Conservation (phyloP, 495 filamentous ascomycete species). For the Evernia prunastri region DNA sequence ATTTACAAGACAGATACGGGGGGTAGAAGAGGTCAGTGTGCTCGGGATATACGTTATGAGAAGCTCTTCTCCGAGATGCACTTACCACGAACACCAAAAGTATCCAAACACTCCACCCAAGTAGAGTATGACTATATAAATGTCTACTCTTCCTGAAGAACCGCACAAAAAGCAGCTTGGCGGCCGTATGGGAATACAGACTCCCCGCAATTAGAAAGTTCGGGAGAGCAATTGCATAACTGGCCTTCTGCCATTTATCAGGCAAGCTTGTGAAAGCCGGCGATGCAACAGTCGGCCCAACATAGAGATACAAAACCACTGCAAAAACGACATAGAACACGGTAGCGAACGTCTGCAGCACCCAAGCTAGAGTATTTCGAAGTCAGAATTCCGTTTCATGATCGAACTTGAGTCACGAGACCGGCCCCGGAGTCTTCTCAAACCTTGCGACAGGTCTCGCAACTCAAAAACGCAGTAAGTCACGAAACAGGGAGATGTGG, state of each 20-base stretch:
- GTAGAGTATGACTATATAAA: constrained; percentile 43
- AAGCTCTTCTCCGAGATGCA: too few species aligned
- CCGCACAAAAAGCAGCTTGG: constrained; percentile 46
- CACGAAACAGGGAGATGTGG: too few species aligned
- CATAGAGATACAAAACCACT: constrained; percentile 45
- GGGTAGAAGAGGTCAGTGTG: too few species aligned
- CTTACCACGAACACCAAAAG: constrained; percentile 37
- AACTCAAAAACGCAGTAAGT: too few species aligned
- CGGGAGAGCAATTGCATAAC: constrained; percentile 33
- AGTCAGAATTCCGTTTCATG: too few species aligned
- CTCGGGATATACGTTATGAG: too few species aligned
- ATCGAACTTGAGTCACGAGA: too few species aligned
- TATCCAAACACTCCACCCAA: constrained; percentile 46
- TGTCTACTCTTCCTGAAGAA: constrained; percentile 42
- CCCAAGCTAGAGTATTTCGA: too few species aligned
- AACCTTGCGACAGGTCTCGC: too few species aligned
- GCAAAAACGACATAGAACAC: constrained; percentile 51
- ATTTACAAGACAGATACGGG: too few species aligned
- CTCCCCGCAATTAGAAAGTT: constrained; percentile 44
- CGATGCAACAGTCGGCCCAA: constrained; percentile 43
- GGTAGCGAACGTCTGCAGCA: constrained; percentile 43
- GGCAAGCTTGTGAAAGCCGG: constrained; percentile 49
- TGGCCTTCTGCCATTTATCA: constrained; percentile 41
- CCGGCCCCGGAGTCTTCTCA: too few species aligned
- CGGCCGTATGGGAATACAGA: constrained; percentile 48